Conservation (phyloP, 2,329 filamentous ascomycete species). For the Ceratocystis diversiconidia region DNA sequence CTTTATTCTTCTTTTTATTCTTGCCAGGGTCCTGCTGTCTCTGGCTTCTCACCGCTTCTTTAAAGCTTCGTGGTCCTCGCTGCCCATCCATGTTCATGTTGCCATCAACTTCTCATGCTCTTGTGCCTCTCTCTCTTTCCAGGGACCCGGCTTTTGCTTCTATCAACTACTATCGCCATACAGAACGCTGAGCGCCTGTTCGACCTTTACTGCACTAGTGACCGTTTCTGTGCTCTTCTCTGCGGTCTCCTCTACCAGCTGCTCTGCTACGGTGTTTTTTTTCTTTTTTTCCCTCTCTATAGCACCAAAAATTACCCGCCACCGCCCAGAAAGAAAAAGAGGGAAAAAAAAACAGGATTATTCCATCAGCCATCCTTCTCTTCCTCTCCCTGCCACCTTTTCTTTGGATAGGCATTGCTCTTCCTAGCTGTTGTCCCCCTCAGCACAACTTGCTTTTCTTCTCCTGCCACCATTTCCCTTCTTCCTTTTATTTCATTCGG, state of each 20-base stretch:
- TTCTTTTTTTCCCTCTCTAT: not conserved
- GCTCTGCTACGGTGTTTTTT: not conserved
- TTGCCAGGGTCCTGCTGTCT: conserved; percentile 12
- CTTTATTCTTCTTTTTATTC: conserved; percentile 3
- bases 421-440: not conserved
- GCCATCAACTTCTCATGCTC: not conserved
- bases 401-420: not conserved
- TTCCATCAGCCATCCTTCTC: not conserved
- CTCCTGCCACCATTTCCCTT: not conserved
- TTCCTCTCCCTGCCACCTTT: conserved; percentile 7
- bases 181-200: not conserved
- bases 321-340: not conserved
- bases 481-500: not conserved
- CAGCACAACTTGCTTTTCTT: not conserved
- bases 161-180: not conserved
- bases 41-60: conserved; percentile 16
- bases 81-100: conserved; percentile 5
- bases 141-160: not conserved
- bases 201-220: not conserved
- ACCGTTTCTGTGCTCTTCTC: not conserved
- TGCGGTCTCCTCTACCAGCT: too few species aligned
- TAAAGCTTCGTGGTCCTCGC: conserved; percentile 13
- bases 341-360: not conserved
- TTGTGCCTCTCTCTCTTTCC: conserved; percentile 12
- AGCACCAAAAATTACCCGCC: not conserved